Evolutionary conservation across 352 stramenopile species (phyloP), one percentile per base, ranked within the genome.

Genomic region (Peronospora destructor): DNA sequence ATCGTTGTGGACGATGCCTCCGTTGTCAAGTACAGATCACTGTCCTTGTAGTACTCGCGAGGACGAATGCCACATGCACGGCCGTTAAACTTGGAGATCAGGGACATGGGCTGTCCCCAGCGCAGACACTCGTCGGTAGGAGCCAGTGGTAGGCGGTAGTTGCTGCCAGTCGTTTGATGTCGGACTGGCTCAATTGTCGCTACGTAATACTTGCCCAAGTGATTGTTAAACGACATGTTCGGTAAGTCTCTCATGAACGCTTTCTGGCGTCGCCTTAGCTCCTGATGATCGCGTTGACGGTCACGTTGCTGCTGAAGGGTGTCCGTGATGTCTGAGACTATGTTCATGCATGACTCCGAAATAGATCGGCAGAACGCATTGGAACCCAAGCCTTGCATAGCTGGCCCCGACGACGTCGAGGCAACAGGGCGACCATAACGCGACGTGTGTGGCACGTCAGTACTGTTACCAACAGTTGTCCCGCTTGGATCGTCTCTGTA

Each of bases 21-120:
- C 0, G 77, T 85, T 28, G 66, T 87, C 59, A 89, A 65, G 50
- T 89, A 89, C 35, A 84, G 48, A 52, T 85, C 69, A 26, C 69
- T 76, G 58, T 87, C 78, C 45, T 84, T 84, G 67, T 89, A 86
- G 54, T 89, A 87, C 56, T 87, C 71, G 8, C 78, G 73, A 17
- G 78, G 71, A 16, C 66, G 64, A 48, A 89, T 81, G 14, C 71
- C 78, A 38, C 75, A 87, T 17, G 69, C 50, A 19, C 66, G 66
- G 14, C 64, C 48, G 29, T 84, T 85, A 53, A 73, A 83, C 19
- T 67, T 66, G 12, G 77, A 65, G 6, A 87, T 50, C 13, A 89
- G 49, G 1, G 66, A 66, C 66, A 87, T 82, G 2, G 77, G 77
- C 34, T 76, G 60, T 10, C 77, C 77, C 73, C 75, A 89, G 1